Percentiles rank a stretch among this genome's conserved stretches.
These are phyloP conservation scores for Niveomyces coronatus DNA, from an alignment of 2,329 filamentous ascomycete genomes.

Conservation along the genomic window DNA sequence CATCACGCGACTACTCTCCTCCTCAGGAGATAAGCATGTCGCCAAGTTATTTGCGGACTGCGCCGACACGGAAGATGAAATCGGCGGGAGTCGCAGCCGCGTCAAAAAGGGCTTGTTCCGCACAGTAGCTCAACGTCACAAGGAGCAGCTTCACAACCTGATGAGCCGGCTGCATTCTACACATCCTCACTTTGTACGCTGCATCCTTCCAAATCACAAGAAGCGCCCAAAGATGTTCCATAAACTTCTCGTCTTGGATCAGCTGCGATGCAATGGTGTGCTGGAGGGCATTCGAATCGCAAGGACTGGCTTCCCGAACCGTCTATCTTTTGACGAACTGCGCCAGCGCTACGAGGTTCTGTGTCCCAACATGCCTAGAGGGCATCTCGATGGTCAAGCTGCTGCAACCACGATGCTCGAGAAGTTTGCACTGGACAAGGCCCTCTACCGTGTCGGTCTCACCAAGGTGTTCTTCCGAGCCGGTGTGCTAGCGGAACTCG, in stretches of 20 bases:
- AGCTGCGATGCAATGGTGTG: conserved; percentile 97
- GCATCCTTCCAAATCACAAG: conserved; percentile 96
- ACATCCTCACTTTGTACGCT: conserved; percentile 95
- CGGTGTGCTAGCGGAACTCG: conserved; percentile 88
- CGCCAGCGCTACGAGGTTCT: conserved; percentile 92
- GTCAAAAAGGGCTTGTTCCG: conserved; percentile 97
- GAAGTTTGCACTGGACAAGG: conserved; percentile 72
- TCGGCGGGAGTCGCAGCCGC: conserved; percentile 57
- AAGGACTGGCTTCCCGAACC: conserved; percentile 90
- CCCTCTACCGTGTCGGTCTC: conserved; percentile 84
- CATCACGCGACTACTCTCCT: conserved; percentile 75
- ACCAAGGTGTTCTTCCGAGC: conserved; percentile 98
- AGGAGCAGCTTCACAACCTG: conserved; percentile 92
- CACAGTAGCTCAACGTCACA: conserved; percentile 92
- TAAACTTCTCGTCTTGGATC: conserved; percentile 86
- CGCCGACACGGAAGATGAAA: conserved; percentile 67
- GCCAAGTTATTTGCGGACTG: conserved; percentile 82
- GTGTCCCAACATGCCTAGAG: conserved; percentile 77
- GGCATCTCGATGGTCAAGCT: conserved; percentile 82
- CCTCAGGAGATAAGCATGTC: conserved; percentile 73
- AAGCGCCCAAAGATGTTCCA: conserved; percentile 91
- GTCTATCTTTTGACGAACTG: conserved; percentile 86
- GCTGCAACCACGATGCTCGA: conserved; percentile 81
- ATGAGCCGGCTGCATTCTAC: conserved; percentile 94
- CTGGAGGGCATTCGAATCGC: conserved; percentile 98